Conservation (phyloP, 805 yeast species). For the Grigorovia jiainica region DNA sequence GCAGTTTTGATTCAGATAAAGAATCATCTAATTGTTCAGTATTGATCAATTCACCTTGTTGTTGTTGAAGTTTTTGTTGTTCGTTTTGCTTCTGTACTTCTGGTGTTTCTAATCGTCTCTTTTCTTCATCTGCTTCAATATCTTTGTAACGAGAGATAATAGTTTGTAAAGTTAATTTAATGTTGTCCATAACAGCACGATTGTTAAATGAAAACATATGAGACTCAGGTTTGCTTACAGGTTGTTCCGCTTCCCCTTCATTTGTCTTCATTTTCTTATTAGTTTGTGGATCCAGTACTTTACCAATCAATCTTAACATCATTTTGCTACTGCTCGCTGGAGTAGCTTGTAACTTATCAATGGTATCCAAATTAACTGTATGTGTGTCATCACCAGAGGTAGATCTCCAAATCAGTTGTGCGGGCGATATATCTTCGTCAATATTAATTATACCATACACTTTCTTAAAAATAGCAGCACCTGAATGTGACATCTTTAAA, state of each 20-base stretch:
- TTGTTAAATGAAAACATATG: conserved; percentile 56
- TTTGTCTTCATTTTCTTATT: conserved; percentile 21
- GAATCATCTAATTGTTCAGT: conserved; percentile 35
- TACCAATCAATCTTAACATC: conserved; percentile 50
- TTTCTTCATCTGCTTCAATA: conserved; percentile 33
- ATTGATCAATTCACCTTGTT: conserved; percentile 24
- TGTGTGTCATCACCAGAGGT: conserved; percentile 43
- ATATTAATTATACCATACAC: conserved; percentile 48
- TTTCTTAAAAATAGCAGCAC: conserved; percentile 48
- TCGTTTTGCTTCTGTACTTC: conserved; percentile 3
- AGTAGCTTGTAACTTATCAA: conserved; percentile 54
- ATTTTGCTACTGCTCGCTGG: conserved; percentile 57
- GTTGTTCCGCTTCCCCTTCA: conserved; percentile 19
- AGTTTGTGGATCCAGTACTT: conserved; percentile 14
- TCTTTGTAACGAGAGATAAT: conserved; percentile 59
- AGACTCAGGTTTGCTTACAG: conserved; percentile 15
- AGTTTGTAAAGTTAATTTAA: conserved; percentile 57
- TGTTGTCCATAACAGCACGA: conserved; percentile 65
- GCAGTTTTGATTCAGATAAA: conserved; percentile 46
- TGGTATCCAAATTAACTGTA: conserved; percentile 33
- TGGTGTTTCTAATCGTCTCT: conserved; percentile 15
- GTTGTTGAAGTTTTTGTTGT: conserved; percentile 17
- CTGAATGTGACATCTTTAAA: conserved; percentile 32
- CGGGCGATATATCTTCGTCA: conserved; percentile 47
- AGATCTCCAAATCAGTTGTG: conserved; percentile 45